phyloP scores from a whole-genome alignment of 352 stramenopile genomes.

The Globisporangium apiculatum region DNA sequence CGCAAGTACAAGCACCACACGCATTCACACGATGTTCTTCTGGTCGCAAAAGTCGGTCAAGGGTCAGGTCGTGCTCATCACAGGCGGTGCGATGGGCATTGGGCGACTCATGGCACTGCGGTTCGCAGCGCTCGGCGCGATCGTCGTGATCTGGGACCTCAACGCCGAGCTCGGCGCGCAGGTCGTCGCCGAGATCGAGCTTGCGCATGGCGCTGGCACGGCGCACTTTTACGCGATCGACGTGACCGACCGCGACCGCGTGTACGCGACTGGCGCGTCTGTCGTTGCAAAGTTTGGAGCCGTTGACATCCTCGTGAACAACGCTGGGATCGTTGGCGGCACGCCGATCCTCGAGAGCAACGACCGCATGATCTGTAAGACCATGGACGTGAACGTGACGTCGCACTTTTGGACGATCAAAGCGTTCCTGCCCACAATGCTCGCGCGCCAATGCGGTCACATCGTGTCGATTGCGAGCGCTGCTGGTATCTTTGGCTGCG shows the following conservation, averaged over 20 bases:
- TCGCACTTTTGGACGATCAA: constrained; percentile 41
- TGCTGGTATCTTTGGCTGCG: constrained; percentile 29
- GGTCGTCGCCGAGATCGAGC: constrained; percentile 27
- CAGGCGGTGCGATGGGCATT: constrained; percentile 46
- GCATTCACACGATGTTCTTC: neutral
- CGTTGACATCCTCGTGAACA: constrained; percentile 47
- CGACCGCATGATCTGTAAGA: constrained; percentile 26
- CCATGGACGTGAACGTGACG: constrained; percentile 35
- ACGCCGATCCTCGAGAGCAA: constrained; percentile 34
- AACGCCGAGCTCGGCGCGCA: constrained; percentile 20
- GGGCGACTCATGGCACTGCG: constrained; percentile 29
- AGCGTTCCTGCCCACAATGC: constrained; percentile 33
- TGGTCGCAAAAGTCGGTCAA: constrained; percentile 30
- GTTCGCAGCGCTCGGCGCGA: constrained; percentile 28
- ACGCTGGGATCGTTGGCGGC: constrained; percentile 40
- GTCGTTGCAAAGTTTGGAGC: constrained; percentile 19
- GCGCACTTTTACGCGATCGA: constrained; percentile 26
- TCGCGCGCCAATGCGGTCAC: constrained; percentile 27
- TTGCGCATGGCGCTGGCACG: constrained; percentile 7
- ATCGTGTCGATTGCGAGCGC: constrained; percentile 34
- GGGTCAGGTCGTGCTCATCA: constrained; percentile 47
- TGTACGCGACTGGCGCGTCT: constrained; percentile 17
- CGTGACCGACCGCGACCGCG: constrained; percentile 23
- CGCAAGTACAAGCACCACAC: no score
- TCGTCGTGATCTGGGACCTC: constrained; percentile 35